Base-by-base conservation (phyloP, 352 stramenopile genomes). In the Thraustochytrium striatum region DNA sequence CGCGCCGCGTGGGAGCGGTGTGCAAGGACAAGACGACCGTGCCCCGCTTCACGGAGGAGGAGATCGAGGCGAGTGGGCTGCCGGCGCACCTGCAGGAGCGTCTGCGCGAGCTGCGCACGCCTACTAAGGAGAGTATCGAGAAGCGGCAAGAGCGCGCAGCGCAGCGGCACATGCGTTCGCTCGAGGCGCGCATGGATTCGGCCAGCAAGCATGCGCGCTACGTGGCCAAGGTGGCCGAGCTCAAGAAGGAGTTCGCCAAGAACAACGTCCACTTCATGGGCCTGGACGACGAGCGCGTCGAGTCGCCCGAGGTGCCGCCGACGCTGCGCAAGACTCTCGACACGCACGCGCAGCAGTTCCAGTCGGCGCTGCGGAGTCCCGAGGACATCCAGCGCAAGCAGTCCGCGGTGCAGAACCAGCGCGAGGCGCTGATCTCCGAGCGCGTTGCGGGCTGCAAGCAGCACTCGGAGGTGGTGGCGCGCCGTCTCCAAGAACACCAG, bases 171-270 rank as follows among this genome's bases (percentile, higher is more conserved):
- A 5, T 19, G 13, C 13, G 59, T 28, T 53, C 21, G 59, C 38
- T 70, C 16, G 59, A 21, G 59, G 59, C 59, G 5, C 50, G 53
- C 19, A n/a, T 38, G 8, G 3, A 30, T n/a, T 30, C 11, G 3
- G 59, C 59, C n/a, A 33, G 53, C 41, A 44, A 25, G 36, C 59
- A 70, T 32, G 35, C 50, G 59, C 35, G 33, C 25, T 70, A 70
- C 41, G 59, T 70, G 33, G 9, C 32, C 16, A 33, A 70, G 41
- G 59, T 70, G 21, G 53, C 50, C 35, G 59, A 33, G 13, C 59
- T 70, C 36, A 70, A 70, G 59, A 33, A 70, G 41, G 9, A 70
- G 59, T 70, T 70, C 41, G 36, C 53, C 59, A 38, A 47, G 33
- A 70, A 70, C 35, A 25, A 70, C 25, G 59, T 70, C 21, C 53